A percentile compares a stretch with the other conserved stretches of the same genome.
phyloP scores from a whole-genome alignment of 2,329 filamentous ascomycete species.

The Lasiodiplodia gonubiensis region DNA sequence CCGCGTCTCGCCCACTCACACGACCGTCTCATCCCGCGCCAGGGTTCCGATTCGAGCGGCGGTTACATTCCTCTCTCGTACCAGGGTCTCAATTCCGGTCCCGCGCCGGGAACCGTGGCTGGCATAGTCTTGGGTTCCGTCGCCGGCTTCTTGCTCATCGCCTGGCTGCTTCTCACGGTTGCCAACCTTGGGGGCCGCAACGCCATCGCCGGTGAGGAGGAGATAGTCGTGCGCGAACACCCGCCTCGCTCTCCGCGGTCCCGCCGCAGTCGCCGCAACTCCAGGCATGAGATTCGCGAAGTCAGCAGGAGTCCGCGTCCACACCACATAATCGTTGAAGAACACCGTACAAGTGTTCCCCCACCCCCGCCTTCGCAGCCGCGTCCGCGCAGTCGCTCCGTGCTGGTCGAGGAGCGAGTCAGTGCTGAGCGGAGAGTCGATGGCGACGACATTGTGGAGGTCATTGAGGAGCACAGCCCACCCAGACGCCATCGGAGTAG shows the following conservation, averaged over 20 bases:
- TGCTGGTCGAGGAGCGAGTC: conserved; percentile 52
- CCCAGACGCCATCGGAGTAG: conserved; percentile 47
- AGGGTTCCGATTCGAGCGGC: conserved; percentile 37
- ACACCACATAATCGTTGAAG: conserved; percentile 47
- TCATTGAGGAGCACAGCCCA: conserved; percentile 61
- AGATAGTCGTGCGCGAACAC: conserved; percentile 59
- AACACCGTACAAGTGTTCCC: conserved; percentile 33
- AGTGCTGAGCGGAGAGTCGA: conserved; percentile 43
- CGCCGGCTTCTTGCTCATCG: conserved; percentile 58
- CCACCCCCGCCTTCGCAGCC: conserved; percentile 33
- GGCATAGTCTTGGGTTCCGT: conserved; percentile 65
- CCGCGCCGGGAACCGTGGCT: conserved; percentile 62
- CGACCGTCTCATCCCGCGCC: conserved; percentile 23
- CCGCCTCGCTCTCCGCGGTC: conserved; percentile 38
- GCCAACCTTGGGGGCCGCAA: conserved; percentile 43
- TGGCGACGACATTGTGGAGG: conserved; percentile 62
- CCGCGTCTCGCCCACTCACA: neutral
- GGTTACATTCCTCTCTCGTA: conserved; percentile 67
- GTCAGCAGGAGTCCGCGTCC: conserved; percentile 46
- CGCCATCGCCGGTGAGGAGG: conserved; percentile 59
- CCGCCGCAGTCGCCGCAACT: conserved; percentile 39
- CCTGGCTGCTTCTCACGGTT: conserved; percentile 57
- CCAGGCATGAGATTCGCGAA: conserved; percentile 44
- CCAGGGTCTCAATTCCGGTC: conserved; percentile 58
- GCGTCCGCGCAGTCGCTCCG: conserved; percentile 40